Evolutionary conservation across 2,329 filamentous ascomycete species (phyloP).

Genomic region (Fusarium nisikadoi): DNA sequence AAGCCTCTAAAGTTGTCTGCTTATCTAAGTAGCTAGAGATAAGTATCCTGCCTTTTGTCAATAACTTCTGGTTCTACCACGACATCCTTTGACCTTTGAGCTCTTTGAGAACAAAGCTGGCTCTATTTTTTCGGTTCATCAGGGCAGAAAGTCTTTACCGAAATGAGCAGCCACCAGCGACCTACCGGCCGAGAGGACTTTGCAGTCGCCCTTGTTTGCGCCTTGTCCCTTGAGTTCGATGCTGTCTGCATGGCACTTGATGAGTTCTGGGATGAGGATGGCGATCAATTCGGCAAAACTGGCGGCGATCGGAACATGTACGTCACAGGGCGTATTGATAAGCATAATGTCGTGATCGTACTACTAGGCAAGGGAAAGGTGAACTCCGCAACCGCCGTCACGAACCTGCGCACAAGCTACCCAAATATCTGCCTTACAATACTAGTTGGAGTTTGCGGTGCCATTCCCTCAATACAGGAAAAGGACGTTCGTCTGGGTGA

Average conservation of each 20-base stretch:
- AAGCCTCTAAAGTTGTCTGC: rapidly evolving
- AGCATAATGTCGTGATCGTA: neutral
- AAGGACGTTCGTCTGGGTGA: neutral
- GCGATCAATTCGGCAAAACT: neutral
- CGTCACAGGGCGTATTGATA: neutral
- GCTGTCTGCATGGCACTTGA: neutral
- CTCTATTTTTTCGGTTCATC: rapidly evolving
- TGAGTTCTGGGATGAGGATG: neutral
- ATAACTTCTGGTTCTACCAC: neutral
- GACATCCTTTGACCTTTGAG: too few relatives aligned
- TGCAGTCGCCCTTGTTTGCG: neutral
- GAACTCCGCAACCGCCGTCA: neutral
- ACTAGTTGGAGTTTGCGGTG: neutral
- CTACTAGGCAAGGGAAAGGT: neutral
- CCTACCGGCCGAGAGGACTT: neutral
- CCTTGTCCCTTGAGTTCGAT: neutral
- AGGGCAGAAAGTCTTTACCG: rapidly evolving
- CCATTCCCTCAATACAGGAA: neutral
- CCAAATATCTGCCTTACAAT: neutral
- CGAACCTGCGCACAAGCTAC: neutral
- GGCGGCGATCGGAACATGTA: neutral
- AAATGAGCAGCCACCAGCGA: neutral
- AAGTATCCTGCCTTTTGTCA: neutral
- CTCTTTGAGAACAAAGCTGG: rapidly evolving
- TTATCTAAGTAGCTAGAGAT: neutral